A percentile compares a stretch with the other conserved stretches of the same genome.
phyloP scores from a whole-genome alignment of 2,329 filamentous ascomycete genomes.

The Triangularia verruculosa region DNA sequence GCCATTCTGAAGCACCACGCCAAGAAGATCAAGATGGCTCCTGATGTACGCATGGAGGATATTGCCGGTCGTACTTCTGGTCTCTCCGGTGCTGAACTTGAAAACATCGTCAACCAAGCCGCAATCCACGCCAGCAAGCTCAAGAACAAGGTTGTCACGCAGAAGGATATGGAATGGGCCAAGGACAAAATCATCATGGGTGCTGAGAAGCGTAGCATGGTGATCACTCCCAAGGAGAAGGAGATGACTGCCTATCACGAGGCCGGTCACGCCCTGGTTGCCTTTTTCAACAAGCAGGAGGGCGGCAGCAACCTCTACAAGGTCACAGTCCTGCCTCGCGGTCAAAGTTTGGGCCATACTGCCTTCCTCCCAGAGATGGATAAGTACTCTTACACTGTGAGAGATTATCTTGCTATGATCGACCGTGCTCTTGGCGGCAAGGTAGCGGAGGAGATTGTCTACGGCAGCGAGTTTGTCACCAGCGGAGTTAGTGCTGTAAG shows the following conservation, averaged over 20 bases:
- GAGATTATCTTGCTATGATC: constrained; percentile 67
- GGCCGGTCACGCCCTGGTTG: constrained; percentile 89
- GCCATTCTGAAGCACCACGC: constrained; percentile 93
- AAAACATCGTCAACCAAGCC: constrained; percentile 95
- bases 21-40: constrained; percentile 78
- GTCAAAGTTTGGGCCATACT: constrained; percentile 81
- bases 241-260: constrained; percentile 96
- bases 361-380: constrained; percentile 87
- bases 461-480: constrained; percentile 86
- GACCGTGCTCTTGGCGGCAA: constrained; percentile 78
- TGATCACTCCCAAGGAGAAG: constrained; percentile 93
- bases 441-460: constrained; percentile 81
- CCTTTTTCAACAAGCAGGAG: constrained; percentile 68
- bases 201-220: constrained; percentile 82
- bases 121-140: constrained; percentile 91
- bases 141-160: constrained; percentile 70
- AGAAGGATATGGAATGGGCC: constrained; percentile 89
- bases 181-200: constrained; percentile 99
- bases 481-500: constrained; percentile 78
- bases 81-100: constrained; percentile 91
- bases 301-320: constrained; percentile 83
- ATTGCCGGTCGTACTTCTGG: constrained; percentile 86
- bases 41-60: constrained; percentile 77
- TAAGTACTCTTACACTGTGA: constrained; percentile 83
- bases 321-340: constrained; percentile 92